Evolutionary conservation across 2,329 filamentous ascomycete genomes (phyloP).

Genomic region (Talaromyces sp.): DNA sequence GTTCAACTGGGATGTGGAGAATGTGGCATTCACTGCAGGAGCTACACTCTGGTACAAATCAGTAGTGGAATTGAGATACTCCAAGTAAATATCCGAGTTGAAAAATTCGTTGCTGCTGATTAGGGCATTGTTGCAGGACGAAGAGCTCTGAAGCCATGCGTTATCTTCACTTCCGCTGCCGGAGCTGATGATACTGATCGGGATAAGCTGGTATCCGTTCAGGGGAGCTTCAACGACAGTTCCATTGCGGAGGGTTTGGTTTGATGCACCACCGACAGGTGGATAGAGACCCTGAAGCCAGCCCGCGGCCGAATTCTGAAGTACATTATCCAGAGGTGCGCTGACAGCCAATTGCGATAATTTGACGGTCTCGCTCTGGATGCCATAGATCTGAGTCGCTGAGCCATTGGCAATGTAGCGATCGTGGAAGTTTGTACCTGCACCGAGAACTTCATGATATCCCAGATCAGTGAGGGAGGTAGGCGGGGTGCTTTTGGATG

Average conservation of each 20-base stretch:
- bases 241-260: constrained; percentile 68
- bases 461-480: constrained; percentile 75
- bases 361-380: constrained; percentile 65
- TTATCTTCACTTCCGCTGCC: constrained; percentile 59
- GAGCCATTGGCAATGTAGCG: constrained; percentile 67
- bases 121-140: constrained; percentile 54
- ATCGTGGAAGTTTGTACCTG: constrained; percentile 70
- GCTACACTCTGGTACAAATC: constrained; percentile 54
- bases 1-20: constrained; percentile 47
- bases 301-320: constrained; percentile 73
- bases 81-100: constrained; percentile 48
- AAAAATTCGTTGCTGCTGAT: constrained; percentile 61
- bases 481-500: constrained; percentile 69
- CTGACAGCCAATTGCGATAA: constrained; percentile 68
- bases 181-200: constrained; percentile 60
- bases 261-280: constrained; percentile 57
- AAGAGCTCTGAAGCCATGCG: constrained; percentile 58
- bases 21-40: constrained; percentile 53
- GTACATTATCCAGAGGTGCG: constrained; percentile 70
- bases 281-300: constrained; percentile 89
- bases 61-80: constrained; percentile 47
- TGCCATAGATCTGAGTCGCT: constrained; percentile 59
- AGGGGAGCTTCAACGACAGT: constrained; percentile 64
- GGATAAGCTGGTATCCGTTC: constrained; percentile 79
- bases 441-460: constrained; percentile 68